Evolutionary conservation across 495 filamentous ascomycete species (phyloP).

Genomic region (Achaetomiella virescens): DNA sequence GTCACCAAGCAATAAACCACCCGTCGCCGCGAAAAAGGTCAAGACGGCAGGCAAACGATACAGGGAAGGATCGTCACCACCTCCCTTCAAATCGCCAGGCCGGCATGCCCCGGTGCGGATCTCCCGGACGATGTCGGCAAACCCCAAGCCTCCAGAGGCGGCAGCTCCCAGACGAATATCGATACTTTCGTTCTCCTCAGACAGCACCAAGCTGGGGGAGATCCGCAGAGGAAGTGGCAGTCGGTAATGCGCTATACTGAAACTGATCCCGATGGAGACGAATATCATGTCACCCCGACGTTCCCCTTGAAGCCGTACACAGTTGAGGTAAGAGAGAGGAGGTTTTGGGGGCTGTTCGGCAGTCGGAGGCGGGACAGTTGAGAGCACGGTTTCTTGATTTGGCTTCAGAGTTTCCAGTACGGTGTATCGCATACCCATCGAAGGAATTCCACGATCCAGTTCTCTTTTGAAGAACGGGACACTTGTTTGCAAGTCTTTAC

Average conservation of each 20-base stretch:
- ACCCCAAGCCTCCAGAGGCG: not conserved
- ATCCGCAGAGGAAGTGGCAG: constrained; percentile 26
- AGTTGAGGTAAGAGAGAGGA: constrained; percentile 23
- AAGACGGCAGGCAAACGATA: not conserved
- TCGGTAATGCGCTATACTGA: constrained; percentile 10
- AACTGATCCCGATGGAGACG: constrained; percentile 15
- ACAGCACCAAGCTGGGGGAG: constrained; percentile 35
- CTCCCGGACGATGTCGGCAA: not conserved
- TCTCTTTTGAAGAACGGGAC: too few relatives aligned
- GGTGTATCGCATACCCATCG: too few relatives aligned
- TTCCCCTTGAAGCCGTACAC: constrained; percentile 30
- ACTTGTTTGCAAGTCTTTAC: too few relatives aligned
- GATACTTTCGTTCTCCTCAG: constrained; percentile 25
- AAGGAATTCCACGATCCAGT: too few relatives aligned
- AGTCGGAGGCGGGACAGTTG: constrained; percentile 9
- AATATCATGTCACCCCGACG: constrained; percentile 25
- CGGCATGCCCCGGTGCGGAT: not conserved
- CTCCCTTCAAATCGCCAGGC: not conserved
- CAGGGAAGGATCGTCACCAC: not conserved
- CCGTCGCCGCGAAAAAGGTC: not conserved
- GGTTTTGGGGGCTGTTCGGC: constrained; percentile 25
- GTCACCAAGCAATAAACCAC: constrained; percentile 3
- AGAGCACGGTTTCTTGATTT: too few relatives aligned
- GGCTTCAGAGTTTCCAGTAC: too few relatives aligned
- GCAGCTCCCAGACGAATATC: constrained; percentile 23